Evolutionary conservation across 108 stramenopile species (phyloP).

Genomic region (Pseudonitzschia delicatissima): DNA sequence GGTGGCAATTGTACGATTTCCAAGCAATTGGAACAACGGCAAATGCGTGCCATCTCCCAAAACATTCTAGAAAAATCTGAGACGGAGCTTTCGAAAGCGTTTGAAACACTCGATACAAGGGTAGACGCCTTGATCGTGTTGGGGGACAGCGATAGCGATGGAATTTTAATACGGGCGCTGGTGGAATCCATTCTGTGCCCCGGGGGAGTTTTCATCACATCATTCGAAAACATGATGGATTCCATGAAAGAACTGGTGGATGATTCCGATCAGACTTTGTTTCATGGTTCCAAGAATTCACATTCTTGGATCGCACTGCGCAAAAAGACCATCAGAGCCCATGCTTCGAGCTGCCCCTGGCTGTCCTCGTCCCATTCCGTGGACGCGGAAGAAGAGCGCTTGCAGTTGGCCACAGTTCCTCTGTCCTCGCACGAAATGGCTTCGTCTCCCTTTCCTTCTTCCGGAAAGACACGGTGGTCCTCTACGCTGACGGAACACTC

Average conservation of each 20-base stretch:
- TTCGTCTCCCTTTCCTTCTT: not conserved
- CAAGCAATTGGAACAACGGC: conserved; percentile 2
- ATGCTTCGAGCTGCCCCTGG: conserved; percentile 41
- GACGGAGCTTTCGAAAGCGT: no score
- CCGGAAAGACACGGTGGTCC: not conserved
- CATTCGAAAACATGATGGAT: no score
- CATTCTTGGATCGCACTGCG: conserved; percentile 3
- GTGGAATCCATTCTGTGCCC: conserved; percentile 1
- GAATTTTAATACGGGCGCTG: not conserved
- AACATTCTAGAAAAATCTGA: not conserved
- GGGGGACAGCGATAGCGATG: not conserved
- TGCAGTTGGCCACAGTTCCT: conserved; percentile 31
- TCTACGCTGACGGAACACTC: conserved; percentile 35
- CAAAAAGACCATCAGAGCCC: conserved; percentile 10
- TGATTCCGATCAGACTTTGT: no score
- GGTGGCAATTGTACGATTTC: not conserved
- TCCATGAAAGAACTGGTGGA: not conserved
- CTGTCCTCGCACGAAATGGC: conserved; percentile 31
- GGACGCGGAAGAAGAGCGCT: conserved; percentile 17
- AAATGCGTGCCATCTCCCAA: not conserved
- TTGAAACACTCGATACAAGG: not conserved
- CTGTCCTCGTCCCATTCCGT: conserved; percentile 21
- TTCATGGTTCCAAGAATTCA: no score
- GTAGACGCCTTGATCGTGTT: not conserved
- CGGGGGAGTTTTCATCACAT: conserved; percentile 3